Conservation (phyloP, 768 basidiomycete genomes). For the Leccinum uliginosum region DNA sequence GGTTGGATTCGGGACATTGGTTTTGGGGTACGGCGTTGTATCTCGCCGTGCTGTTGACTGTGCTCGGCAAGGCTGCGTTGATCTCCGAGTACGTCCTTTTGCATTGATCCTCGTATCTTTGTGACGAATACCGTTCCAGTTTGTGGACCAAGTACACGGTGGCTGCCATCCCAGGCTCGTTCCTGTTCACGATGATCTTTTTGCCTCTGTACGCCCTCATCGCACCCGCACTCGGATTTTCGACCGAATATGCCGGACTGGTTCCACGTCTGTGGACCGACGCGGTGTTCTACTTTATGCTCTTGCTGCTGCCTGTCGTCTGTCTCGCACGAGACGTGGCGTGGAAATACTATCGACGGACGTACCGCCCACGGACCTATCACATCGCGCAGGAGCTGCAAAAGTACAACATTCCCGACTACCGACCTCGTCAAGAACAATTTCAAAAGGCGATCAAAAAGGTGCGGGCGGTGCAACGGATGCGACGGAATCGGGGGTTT, state of each 20-base stretch:
- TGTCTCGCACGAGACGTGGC: slow-evolving; percentile 85
- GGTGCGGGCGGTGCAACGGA: slow-evolving; percentile 95
- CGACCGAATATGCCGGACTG: slow-evolving; percentile 84
- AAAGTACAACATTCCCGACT: slow-evolving; percentile 97
- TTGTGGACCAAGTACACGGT: slow-evolving; percentile 99
- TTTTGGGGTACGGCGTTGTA: slow-evolving; percentile 99
- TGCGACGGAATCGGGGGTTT: slow-evolving; percentile 95
- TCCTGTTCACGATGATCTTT: slow-evolving; percentile 93
- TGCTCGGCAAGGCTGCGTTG: slow-evolving; percentile 94
- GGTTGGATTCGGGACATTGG: slow-evolving; percentile 92
- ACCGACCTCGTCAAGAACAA: slow-evolving; percentile 96
- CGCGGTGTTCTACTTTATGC: slow-evolving; percentile 83
- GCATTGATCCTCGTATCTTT: not conserved
- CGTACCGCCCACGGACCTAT: slow-evolving; percentile 88
- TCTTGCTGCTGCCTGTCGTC: slow-evolving; percentile 78
- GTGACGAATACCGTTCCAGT: slow-evolving; percentile 37
- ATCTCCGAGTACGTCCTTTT: slow-evolving; percentile 86
- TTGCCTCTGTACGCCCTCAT: slow-evolving; percentile 86
- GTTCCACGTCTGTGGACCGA: slow-evolving; percentile 89
- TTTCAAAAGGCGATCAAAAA: slow-evolving; percentile 99
- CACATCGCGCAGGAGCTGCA: slow-evolving; percentile 99
- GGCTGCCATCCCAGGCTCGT: slow-evolving; percentile 96
- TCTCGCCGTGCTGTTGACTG: slow-evolving; percentile 87
- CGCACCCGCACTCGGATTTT: slow-evolving; percentile 84
- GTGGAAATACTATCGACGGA: slow-evolving; percentile 97